Percentiles rank a stretch among this genome's conserved stretches.
These are phyloP conservation scores for Myxozyma melibiosi DNA, from an alignment of 805 yeast genomes.

Conservation along the genomic window DNA sequence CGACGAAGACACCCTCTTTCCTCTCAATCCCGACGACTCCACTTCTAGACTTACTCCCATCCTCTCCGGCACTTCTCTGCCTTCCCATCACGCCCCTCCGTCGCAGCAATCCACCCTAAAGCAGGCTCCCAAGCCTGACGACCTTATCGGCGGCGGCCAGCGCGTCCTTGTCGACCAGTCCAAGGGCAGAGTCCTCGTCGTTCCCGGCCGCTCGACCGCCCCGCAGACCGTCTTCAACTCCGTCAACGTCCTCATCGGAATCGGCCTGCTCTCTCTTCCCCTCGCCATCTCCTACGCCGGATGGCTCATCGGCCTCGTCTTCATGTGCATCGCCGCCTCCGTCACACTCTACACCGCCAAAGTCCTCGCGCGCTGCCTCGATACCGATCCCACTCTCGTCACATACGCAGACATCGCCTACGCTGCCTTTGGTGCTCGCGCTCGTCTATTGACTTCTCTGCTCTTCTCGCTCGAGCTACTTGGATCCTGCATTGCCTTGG, in stretches of 20 bases:
- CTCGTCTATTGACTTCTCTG: conserved; percentile 70
- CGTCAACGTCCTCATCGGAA: conserved; percentile 66
- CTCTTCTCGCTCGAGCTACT: conserved; percentile 75
- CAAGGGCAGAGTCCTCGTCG: conserved; percentile 70
- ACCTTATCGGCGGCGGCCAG: conserved; percentile 20
- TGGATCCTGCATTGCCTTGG: conserved; percentile 80
- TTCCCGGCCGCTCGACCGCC: conserved; percentile 79
- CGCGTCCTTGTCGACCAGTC: conserved; percentile 56
- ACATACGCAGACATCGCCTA: conserved; percentile 88
- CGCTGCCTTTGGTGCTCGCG: conserved; percentile 79
- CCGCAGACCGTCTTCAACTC: conserved; percentile 71
- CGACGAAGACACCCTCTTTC: conserved; percentile 1
- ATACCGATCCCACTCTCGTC: conserved; percentile 75
- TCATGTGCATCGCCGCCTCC: conserved; percentile 62
- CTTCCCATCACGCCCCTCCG: neutral
- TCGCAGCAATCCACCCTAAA: neutral
- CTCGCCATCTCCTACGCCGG: conserved; percentile 67
- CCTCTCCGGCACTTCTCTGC: conserved; percentile 1
- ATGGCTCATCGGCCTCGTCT: conserved; percentile 59
- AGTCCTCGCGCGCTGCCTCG: conserved; percentile 71
- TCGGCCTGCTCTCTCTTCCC: conserved; percentile 67
- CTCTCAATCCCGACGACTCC: neutral
- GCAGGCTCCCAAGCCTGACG: conserved; percentile 8
- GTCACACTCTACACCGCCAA: conserved; percentile 78
- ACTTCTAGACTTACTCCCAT: neutral